Base-by-base conservation (phyloP, 1,284 basidiomycete genomes). In the Tilletia caries region DNA sequence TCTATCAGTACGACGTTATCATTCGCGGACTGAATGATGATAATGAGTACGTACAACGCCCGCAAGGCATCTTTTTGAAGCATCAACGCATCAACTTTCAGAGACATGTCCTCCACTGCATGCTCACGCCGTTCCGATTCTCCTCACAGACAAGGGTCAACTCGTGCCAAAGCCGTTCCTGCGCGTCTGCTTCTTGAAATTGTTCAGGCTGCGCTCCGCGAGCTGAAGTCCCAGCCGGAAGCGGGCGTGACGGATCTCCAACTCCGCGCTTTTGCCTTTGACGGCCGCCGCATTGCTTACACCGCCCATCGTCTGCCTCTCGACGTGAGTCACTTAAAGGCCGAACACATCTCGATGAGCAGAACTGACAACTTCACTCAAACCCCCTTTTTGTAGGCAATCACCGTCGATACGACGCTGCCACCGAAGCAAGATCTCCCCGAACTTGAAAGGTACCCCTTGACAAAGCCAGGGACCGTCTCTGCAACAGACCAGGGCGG, bases 1-100 rank as follows among this genome's bases (percentile, higher is more conserved):
- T 73, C 12, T 68, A 71, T n/a, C 77, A 71, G 0, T 69, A 75
- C 70, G 68, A 73, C 44, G 70, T 77, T 44, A 66, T 71, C 4
- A 75, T 79, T 64, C 71, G n/a, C 23, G 67, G 27, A 6, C 58
- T 50, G 46, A 64, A 58, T 20, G 34, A 41, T 34, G 65, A 52
- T 10, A 41, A 20, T 23, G 33, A 65, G 64, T 20, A 27, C 13
- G 20, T 2, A n/a, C n/a, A 33, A 25, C 23, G 29, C 15, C 23
- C 25, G 12, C 58, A 27, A 48, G 20, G 18, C 18, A 5, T 37
- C 1, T 12, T 25, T 27, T 25, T 2, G 20, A 10, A 15, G 20
- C 41, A 64, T 23, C 52, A 13, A 32, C n/a, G 33, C 52, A 15
- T 64, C 15, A 37, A 13, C 41, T n/a, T n/a, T n/a, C n/a, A n/a